These are phyloP conservation scores for Cantharellus anzutake DNA, from an alignment of 768 basidiomycete species.

Conservation along the genomic window DNA sequence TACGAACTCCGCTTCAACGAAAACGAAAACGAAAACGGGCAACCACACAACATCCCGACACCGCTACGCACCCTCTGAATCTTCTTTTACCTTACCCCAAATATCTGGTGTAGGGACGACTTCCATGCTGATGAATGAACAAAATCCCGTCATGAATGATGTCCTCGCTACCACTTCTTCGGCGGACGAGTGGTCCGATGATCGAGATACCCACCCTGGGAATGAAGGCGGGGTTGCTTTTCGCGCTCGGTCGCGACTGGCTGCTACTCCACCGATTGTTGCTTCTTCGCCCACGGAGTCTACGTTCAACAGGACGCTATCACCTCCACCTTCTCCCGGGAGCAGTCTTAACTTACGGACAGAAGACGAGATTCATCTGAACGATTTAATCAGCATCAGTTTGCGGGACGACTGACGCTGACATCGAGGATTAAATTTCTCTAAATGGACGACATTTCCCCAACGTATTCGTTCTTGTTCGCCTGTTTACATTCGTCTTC, in stretches of 20 bases:
- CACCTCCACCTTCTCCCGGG: neutral
- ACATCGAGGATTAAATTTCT: too few species aligned
- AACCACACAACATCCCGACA: neutral
- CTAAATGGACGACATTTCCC: too few species aligned
- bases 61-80: neutral
- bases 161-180: neutral
- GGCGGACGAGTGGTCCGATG: neutral
- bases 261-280: neutral
- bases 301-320: neutral
- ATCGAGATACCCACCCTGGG: neutral
- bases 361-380: slow-evolving; percentile 8
- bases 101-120: neutral
- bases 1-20: neutral
- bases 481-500: too few species aligned
- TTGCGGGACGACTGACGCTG: too few species aligned
- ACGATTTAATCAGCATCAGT: slow-evolving; percentile 5
- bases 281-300: slow-evolving; percentile 1
- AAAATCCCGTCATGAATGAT: neutral
- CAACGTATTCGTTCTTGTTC: too few species aligned
- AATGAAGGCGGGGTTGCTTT: neutral
- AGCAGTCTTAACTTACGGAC: slow-evolving; percentile 6
- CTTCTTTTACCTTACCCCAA: neutral
- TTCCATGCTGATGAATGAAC: slow-evolving; percentile 1
- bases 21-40: neutral
- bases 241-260: neutral